Conservation (phyloP, 192 early-diverging fungal genomes). For the Coemansia sp. region DNA sequence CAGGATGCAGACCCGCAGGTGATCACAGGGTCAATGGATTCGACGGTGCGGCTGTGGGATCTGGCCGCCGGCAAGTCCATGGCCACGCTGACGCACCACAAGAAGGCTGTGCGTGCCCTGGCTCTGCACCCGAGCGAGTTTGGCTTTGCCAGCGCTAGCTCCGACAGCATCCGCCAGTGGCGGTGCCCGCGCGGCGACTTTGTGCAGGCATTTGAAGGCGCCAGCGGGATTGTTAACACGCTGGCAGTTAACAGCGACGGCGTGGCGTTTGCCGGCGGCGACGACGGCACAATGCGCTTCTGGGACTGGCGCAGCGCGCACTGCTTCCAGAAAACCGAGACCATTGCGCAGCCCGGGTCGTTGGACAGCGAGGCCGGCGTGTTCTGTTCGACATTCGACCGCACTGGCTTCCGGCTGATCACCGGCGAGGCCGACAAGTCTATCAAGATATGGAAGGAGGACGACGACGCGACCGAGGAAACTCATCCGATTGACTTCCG, state of each 20-base stretch:
- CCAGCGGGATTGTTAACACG: slow-evolving; percentile 86
- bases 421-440: slow-evolving; percentile 99
- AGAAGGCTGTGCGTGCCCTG: slow-evolving; percentile 90
- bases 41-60: slow-evolving; percentile 94
- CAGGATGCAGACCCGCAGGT: slow-evolving; percentile 97
- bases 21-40: slow-evolving; percentile 89
- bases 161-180: slow-evolving; percentile 97
- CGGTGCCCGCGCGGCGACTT: slow-evolving; percentile 92
- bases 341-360: slow-evolving; percentile 91
- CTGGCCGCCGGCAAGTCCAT: slow-evolving; percentile 93
- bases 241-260: slow-evolving; percentile 85
- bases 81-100: slow-evolving; percentile 94
- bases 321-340: slow-evolving; percentile 87
- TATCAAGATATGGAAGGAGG: slow-evolving; percentile 75
- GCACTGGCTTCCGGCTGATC: slow-evolving; percentile 88
- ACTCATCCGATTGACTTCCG: slow-evolving; percentile 45
- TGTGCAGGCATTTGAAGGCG: slow-evolving; percentile 89
- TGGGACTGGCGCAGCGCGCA: slow-evolving; percentile 96
- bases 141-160: slow-evolving; percentile 81
- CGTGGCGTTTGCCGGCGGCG: slow-evolving; percentile 93
- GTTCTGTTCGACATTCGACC: slow-evolving; percentile 93
- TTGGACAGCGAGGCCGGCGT: slow-evolving; percentile 94
- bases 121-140: slow-evolving; percentile 92
- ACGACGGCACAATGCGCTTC: slow-evolving; percentile 95
- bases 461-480: slow-evolving; percentile 45